A percentile compares a stretch with the other conserved stretches of the same genome.
Evolutionary conservation across 164 flowering plant species (phyloP).

Genomic region (Cinnamomum chago): DNA sequence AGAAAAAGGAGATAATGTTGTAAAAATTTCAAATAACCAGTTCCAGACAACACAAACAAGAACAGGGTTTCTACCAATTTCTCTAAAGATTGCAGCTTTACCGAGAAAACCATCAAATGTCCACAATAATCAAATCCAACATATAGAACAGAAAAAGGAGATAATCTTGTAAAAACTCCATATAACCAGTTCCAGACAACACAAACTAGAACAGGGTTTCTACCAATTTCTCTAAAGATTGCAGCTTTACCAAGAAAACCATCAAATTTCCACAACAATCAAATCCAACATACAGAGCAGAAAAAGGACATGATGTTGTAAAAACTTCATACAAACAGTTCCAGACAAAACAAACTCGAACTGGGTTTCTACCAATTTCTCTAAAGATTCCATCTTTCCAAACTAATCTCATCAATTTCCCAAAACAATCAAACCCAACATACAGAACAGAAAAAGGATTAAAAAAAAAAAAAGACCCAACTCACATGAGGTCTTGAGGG

Average conservation of each 20-base stretch:
- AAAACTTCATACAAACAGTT: background rate
- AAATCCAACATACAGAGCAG: background rate
- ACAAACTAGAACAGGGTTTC: background rate
- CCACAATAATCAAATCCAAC: background rate
- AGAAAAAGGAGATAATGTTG: background rate
- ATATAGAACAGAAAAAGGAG: constrained; percentile 3
- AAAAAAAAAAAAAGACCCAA: background rate
- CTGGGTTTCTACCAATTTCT: background rate
- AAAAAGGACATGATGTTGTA: background rate
- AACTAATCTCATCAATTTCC: background rate
- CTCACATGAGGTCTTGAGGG: constrained; percentile 36
- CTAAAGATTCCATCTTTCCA: too few species aligned
- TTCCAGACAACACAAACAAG: background rate
- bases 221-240: background rate
- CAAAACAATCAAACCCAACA: background rate
- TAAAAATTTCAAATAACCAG: background rate
- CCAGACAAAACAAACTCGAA: background rate
- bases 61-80: background rate
- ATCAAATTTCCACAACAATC: background rate
- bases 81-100: too few species aligned
- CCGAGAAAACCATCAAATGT: background rate
- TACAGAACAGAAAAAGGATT: background rate
- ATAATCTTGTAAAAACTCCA: background rate
- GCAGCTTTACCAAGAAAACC: background rate
- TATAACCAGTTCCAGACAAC: background rate